Percentiles rank a stretch among this genome's conserved stretches.
Conservation (phyloP, 1,139 yeast genomes). For the Candida smagusa region DNA sequence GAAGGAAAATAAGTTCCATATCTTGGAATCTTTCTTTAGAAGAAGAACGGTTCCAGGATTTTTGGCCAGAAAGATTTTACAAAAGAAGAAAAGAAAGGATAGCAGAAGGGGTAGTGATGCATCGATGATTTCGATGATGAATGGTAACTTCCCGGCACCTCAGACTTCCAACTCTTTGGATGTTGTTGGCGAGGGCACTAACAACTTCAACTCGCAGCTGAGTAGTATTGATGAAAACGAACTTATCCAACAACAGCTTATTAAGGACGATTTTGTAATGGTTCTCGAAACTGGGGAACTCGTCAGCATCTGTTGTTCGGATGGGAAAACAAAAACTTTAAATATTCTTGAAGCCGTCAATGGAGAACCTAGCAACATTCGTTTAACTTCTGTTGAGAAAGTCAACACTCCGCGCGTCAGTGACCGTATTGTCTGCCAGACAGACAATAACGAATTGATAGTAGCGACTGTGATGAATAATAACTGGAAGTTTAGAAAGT, state of each 20-base stretch:
- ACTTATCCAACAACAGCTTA: constrained; percentile 10
- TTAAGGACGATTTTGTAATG: constrained; percentile 30
- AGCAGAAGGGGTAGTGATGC: constrained; percentile 21
- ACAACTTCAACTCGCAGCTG: constrained; percentile 1
- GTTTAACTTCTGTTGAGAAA: constrained; percentile 49
- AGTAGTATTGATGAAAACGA: constrained; percentile 6
- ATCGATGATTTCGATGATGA: constrained; percentile 20
- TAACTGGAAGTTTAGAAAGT: constrained; percentile 57
- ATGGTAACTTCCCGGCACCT: constrained; percentile 37
- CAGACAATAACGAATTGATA: constrained; percentile 49
- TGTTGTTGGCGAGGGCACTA: constrained; percentile 5
- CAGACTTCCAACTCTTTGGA: constrained; percentile 9
- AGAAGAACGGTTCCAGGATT: constrained; percentile 50
- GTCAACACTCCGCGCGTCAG: constrained; percentile 70
- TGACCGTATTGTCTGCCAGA: constrained; percentile 63
- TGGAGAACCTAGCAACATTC: constrained; percentile 13
- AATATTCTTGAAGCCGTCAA: constrained; percentile 26
- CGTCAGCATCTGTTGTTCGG: constrained; percentile 44
- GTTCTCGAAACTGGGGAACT: constrained; percentile 45
- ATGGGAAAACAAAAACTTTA: constrained; percentile 34
- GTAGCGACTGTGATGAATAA: constrained; percentile 66
- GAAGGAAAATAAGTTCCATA: constrained; percentile 24
- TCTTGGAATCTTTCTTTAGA: constrained; percentile 60
- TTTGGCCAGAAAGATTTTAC: constrained; percentile 42
- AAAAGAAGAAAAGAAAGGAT: constrained; percentile 25